Evolutionary conservation across 345 rosid species (phyloP), one percentile per base, ranked within the genome.

Genomic region (Adansonia digitata): DNA sequence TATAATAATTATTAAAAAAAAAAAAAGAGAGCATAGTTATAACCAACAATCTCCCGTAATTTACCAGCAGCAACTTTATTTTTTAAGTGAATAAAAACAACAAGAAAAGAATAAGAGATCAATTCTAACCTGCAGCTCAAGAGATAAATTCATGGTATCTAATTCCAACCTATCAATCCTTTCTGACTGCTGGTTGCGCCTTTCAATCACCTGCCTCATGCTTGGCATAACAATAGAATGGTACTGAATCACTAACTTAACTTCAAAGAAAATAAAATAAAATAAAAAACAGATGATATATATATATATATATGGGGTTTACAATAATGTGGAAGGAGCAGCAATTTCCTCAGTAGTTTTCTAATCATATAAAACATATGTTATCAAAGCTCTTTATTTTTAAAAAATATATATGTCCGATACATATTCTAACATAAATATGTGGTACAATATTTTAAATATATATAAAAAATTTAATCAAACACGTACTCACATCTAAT

Each of bases 161-260:
- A n/a, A n/a, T n/a, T n/a, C n/a, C 24, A 43, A 46, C 73, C 53
- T 77, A 68, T 57, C 45, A 12, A 52, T n/a, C n/a, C n/a, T n/a
- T n/a, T n/a, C n/a, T n/a, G n/a, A n/a, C n/a, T n/a, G 75, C 37
- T 77, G 37, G 42, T 59, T 79, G 73, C 66, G 77, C 71, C 77
- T 81, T 46, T 81, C 82, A 69, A 85, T 68, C 72, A 79, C 81
- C 60, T 75, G 81, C 68, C 45, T 51, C 75, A 73, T 35, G 42
- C 88, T 85, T 69, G 60, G 15, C 27, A 69, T 31, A 48, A 48
- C 46, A 31, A 51, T n/a, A 67, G 6, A 69, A 8, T 48, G 26
- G 15, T 42, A 29, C 9, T 9, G 9, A 48, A 9, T 29, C n/a
- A 69, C 35, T 17, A 59, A 39, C 39, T 26, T 24, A 4, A 26